Percentiles rank a stretch among this genome's conserved stretches.
Evolutionary conservation across 306 rosid genomes (phyloP).

Genomic region (Lathyrus oleraceus): DNA sequence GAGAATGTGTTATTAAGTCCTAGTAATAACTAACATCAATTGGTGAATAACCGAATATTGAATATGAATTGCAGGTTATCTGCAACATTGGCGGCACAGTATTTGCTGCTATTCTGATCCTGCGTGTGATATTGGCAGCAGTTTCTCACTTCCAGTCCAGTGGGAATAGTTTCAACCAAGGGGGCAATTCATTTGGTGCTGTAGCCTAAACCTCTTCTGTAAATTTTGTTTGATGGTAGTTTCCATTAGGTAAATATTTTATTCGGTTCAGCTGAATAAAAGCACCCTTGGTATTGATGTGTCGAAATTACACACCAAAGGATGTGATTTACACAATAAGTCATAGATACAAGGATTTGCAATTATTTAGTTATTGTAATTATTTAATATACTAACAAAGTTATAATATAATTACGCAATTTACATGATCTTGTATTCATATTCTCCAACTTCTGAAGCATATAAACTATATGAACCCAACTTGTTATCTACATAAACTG

Average conservation of each 20-base stretch:
- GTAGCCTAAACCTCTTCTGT: constrained; percentile 36
- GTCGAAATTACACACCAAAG: background rate
- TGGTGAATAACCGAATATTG: constrained; percentile 8
- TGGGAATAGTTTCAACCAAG: constrained; percentile 53
- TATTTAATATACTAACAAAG: background rate
- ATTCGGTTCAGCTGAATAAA: constrained; percentile 16
- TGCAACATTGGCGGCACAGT: constrained; percentile 73
- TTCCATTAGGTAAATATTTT: constrained; percentile 17
- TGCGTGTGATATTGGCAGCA: constrained; percentile 65
- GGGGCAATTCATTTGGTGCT: constrained; percentile 57
- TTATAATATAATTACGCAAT: background rate
- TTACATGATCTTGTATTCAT: background rate
- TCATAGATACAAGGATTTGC: constrained; percentile 1
- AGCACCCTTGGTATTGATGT: background rate
- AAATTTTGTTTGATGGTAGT: constrained; percentile 9
- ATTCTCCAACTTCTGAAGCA: background rate
- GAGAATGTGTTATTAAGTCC: background rate
- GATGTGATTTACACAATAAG: background rate
- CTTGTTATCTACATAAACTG: too few species aligned
- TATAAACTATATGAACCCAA: background rate
- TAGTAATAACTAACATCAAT: constrained; percentile 2
- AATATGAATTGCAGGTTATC: constrained; percentile 52
- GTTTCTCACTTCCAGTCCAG: constrained; percentile 65
- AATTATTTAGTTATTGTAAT: background rate
- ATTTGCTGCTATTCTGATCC: constrained; percentile 56